Base-by-base conservation (phyloP, 208 protist species). In the Leishmania tarentolae region DNA sequence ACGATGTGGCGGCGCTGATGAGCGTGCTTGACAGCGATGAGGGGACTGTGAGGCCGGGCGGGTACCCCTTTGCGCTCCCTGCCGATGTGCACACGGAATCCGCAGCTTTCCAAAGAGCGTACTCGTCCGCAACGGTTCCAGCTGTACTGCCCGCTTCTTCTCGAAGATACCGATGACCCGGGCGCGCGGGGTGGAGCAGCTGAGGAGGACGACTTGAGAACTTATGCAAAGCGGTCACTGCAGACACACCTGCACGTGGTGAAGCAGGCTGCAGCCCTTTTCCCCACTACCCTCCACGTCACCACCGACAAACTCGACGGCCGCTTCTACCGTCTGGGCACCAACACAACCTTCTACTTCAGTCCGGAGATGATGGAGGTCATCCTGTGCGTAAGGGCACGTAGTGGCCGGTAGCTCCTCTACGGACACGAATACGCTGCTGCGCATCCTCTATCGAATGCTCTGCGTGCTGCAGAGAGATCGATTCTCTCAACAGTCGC, bases 1-100 rank as follows among this genome's bases (percentile, higher is more conserved):
- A 35, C 28, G 76, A 77, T 2, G 56, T 84, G n/a, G 68, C 71
- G 15, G 69, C 84, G 0, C 70, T 90, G 28, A 3, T 82, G 46
- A 61, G 74, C 59, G 40, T 86, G 70, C 80, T 90, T 13, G 81
- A 84, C 66, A 78, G 68, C 50, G 65, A 57, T 71, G 57, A 7
- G 44, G 46, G 7, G 44, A 15, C 52, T 37, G 46, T 28, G 31
- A 56, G 40, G 73, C 53, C 59, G 1, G 19, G 59, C 1, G 53
- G 53, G n/a, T 31, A 24, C 24, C 19, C 66, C 82, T 17, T 77
- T 93, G 59, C 73, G 65, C 44, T 44, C 85, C n/a, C 17, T 96
- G 50, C 91, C 93, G 76, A 83, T 82, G 42, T 96, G 91, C 78
- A 88, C 92, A 75, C 82, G 81, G 47, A 66, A 94, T n/a, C 93